These are phyloP conservation scores for Neofusicoccum ribis DNA, from an alignment of 2,329 filamentous ascomycete species.

Conservation along the genomic window DNA sequence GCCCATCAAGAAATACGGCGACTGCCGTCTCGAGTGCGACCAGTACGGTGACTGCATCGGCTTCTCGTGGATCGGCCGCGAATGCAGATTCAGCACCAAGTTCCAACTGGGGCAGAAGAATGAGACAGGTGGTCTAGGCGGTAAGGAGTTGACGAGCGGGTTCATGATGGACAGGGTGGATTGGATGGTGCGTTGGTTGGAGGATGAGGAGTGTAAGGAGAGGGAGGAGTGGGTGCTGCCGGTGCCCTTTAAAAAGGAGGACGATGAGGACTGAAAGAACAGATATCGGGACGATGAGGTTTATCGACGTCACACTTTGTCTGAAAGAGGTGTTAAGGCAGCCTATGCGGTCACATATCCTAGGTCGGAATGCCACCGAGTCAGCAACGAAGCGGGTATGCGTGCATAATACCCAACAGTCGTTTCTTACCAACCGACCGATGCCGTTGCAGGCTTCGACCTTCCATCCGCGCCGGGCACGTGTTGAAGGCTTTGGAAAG, in stretches of 20 bases:
- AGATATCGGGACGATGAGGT: no score
- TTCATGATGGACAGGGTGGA: slow-evolving; percentile 17
- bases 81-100: neutral
- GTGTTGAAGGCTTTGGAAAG: no score
- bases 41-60: slow-evolving; percentile 35
- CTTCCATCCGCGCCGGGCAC: no score
- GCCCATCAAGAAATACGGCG: slow-evolving; percentile 24
- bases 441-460: no score
- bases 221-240: neutral
- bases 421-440: no score
- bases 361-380: no score
- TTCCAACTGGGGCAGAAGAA: slow-evolving; percentile 1
- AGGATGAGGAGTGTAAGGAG: slow-evolving; percentile 5
- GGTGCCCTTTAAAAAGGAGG: neutral
- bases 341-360: no score
- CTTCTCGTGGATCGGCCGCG: slow-evolving; percentile 30
- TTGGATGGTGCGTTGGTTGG: slow-evolving; percentile 11
- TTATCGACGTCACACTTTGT: no score
- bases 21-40: slow-evolving; percentile 37
- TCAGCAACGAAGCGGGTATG: no score
- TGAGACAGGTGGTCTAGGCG: neutral
- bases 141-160: neutral
- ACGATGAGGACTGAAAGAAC: neutral
- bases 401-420: no score
- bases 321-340: no score